Evolutionary conservation across 1,284 basidiomycete genomes (phyloP), one percentile per base, ranked within the genome.

Genomic region (Cryptococcus sp.): DNA sequence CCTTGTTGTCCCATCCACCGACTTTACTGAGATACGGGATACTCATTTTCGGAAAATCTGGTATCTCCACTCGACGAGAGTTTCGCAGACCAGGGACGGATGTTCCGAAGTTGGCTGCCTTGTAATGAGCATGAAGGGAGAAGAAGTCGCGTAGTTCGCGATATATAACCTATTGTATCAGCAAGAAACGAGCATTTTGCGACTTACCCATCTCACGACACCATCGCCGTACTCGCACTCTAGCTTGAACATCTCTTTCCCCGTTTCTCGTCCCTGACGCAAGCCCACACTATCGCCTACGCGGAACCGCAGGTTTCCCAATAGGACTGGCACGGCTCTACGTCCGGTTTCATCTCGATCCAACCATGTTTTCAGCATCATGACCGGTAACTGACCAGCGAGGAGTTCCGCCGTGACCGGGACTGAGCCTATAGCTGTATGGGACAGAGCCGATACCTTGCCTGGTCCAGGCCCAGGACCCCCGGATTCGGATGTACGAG

Each of bases 201-300:
- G 4, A 64, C 71, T 66, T 63, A 82, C 82, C 95, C 96, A 99
- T 75, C 91, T 87, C 57, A 89, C 87, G 3, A 88, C 88, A n/a
- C 92, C 91, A 66, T 96, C 93, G 1, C 92, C 95, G 73, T 99
- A 98, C 78, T 96, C 91, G 78, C 94, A 95, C 78, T 84, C 78
- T 41, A 79, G 66, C 64, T 78, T 76, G 70, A 77, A 79, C 67
- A 78, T 73, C 57, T 78, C 78, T 47, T 73, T 70, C 0, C 77
- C 76, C 10, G 72, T 71, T 50, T 72, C 62, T 20, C 63, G 55
- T 1, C 68, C 70, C 19, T 65, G 61, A 15, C 62, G 64, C 20
- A 76, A 47, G 1, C 70, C 71, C 3, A 78, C 73, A 55, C 71
- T 74, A 58, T 79, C 77, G 16, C 75, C 74, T 6, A 79, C 75